Base-by-base conservation (phyloP, 495 filamentous ascomycete species). In the Hypomontagnella monticulosa region DNA sequence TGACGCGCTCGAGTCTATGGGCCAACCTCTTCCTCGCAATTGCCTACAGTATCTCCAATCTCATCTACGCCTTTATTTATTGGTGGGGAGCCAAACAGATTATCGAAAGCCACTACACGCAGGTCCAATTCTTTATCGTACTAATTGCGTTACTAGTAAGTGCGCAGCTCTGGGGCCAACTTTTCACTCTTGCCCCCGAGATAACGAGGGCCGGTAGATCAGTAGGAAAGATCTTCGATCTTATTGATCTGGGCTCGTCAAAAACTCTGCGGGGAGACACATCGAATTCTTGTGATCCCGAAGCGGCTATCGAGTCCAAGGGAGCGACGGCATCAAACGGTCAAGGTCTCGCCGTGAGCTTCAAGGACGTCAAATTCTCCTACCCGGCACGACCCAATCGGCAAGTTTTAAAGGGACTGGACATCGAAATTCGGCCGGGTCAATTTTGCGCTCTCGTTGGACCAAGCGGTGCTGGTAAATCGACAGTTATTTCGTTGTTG, bases 91-190 rank as follows among this genome's bases (percentile, higher is more conserved):
- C 84, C 0, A 78, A 75, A 33, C 81, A 85, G 57, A 82, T 90
- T 16, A 75, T 81, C 12, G 71, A 78, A 38, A 86, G 87, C 0
- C 61, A 79, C 15, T 89, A 89, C 57, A 79, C 81, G 0, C 81
- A 80, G 20, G 78, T 82, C 3, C 80, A 89, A 55, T 90, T 91
- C 74, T 89, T 89, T 72, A 89, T 88, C 57, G 85, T 90, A 1
- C 72, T 89, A 10, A 80, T 85, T 0, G 84, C 87, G 0, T 80
- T 90, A 34, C 79, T 91, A 10, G 83, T 85, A 14, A 85, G 82
- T 33, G 87, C 87, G 0, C 88, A 89, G 69, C 82, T 83, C 2
- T 87, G 84, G 57, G 85, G 86, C 0, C 87, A 89, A 66, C 84
- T 89, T 78, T 89, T 90, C 64, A 82, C 82, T 4, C 77, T 89